These are phyloP conservation scores for Gossypium schwendimanii DNA, from an alignment of 441 rosid species.

Conservation along the genomic window DNA sequence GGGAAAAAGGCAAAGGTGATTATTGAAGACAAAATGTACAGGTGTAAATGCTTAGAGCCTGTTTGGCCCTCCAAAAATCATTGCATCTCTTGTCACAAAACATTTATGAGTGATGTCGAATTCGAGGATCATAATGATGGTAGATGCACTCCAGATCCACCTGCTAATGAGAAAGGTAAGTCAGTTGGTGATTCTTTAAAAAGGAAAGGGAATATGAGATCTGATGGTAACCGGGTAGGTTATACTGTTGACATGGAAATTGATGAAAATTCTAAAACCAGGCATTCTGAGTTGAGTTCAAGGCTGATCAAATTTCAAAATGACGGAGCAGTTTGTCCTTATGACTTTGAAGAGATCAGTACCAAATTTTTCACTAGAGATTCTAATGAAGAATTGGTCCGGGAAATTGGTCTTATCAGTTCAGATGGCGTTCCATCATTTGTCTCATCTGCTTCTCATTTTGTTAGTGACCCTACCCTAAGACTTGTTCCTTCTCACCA, in stretches of 20 bases:
- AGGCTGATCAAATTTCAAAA: conserved; percentile 56
- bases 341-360: conserved; percentile 61
- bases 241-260: conserved; percentile 24
- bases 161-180: conserved; percentile 38
- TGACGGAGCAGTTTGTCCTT: conserved; percentile 51
- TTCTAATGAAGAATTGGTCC: conserved; percentile 78
- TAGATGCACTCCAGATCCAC: conserved; percentile 41
- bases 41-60: conserved; percentile 85
- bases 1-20: conserved; percentile 47
- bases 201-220: conserved; percentile 37
- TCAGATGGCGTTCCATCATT: conserved; percentile 66
- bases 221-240: conserved; percentile 27
- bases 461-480: conserved; percentile 44
- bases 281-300: conserved; percentile 37
- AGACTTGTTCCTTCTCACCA: conserved; percentile 25
- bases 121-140: conserved; percentile 59
- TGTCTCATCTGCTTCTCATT: conserved; percentile 44
- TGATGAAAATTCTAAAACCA: conserved; percentile 30
- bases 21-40: conserved; percentile 47
- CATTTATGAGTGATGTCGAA: conserved; percentile 46
- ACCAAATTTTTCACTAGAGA: conserved; percentile 72
- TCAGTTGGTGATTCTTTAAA: conserved; percentile 33
- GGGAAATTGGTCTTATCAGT: conserved; percentile 81
- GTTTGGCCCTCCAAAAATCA: conserved; percentile 77
- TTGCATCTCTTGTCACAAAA: conserved; percentile 78